Conservation (phyloP, 2,329 filamentous ascomycete genomes). For the Cladosporium phlei region DNA sequence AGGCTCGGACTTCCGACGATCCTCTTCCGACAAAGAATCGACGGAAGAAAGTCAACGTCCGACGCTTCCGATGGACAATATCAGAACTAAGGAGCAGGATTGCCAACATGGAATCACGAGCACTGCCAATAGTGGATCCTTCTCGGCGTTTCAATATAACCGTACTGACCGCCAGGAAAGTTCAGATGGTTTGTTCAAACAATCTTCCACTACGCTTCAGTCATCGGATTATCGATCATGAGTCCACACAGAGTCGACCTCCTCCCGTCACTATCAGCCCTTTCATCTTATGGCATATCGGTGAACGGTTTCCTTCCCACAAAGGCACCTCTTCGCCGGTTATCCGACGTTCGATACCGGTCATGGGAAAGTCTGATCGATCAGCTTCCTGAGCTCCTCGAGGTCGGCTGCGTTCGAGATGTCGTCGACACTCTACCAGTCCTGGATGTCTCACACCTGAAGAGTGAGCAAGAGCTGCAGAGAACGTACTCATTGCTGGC, state of each 20-base stretch:
- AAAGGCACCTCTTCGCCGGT: constrained; percentile 67
- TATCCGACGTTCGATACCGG: constrained; percentile 88
- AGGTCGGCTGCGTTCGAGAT: constrained; percentile 72
- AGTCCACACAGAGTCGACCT: constrained; percentile 23
- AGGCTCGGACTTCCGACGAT: background rate
- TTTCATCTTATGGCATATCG: constrained; percentile 23
- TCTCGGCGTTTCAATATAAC: constrained; percentile 13
- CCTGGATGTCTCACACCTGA: constrained; percentile 73
- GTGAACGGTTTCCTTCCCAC: constrained; percentile 76
- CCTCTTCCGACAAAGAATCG: too few species aligned
- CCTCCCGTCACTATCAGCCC: constrained; percentile 19
- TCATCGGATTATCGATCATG: constrained; percentile 18
- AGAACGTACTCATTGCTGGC: constrained; percentile 73
- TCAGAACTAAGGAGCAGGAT: background rate
- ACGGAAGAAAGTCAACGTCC: background rate
- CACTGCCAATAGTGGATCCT: constrained; percentile 8
- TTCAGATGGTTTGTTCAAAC: background rate
- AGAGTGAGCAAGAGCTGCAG: constrained; percentile 84
- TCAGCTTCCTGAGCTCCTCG: constrained; percentile 76
- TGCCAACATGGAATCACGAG: constrained; percentile 1
- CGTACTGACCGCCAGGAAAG: constrained; percentile 1
- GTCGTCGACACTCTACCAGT: constrained; percentile 75
- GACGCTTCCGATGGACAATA: background rate
- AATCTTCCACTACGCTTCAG: background rate
- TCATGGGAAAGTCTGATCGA: constrained; percentile 82